Evolutionary conservation across 345 rosid species (phyloP).

Genomic region (Moringa oleifera): DNA sequence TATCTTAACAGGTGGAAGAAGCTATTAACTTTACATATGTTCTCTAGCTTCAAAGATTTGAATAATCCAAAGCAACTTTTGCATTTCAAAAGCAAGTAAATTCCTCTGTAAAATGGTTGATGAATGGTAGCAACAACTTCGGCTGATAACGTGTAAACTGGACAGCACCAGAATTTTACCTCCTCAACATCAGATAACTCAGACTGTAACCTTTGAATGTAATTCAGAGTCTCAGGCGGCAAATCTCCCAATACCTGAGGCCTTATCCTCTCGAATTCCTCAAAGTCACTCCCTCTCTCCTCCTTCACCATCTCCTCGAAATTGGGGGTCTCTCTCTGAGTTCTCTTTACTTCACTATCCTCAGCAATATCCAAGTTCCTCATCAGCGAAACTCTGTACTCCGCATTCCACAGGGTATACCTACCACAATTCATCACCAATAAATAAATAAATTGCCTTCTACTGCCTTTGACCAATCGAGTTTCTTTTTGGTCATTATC

Average conservation of each 20-base stretch:
- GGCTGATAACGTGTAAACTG: too few species aligned
- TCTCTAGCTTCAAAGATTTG: too few species aligned
- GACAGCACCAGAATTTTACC: constrained; percentile 27
- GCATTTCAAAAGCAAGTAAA: too few species aligned
- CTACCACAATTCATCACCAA: constrained; percentile 21
- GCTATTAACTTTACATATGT: too few species aligned
- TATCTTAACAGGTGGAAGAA: background rate
- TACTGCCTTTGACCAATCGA: too few species aligned
- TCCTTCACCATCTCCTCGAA: constrained; percentile 26
- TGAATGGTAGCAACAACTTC: too few species aligned
- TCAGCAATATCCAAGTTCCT: constrained; percentile 56
- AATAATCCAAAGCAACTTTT: too few species aligned
- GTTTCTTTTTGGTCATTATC: too few species aligned
- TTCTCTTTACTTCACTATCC: constrained; percentile 22
- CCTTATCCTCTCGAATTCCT: constrained; percentile 44
- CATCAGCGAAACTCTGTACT: constrained; percentile 69
- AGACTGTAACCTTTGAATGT: constrained; percentile 53
- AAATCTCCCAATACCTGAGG: constrained; percentile 60
- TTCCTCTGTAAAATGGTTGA: too few species aligned
- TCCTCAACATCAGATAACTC: constrained; percentile 51
- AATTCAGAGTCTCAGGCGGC: constrained; percentile 62
- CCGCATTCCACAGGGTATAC: constrained; percentile 92
- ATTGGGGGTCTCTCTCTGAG: constrained; percentile 20
- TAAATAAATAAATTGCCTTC: too few species aligned
- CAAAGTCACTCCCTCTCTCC: constrained; percentile 26